A percentile compares a stretch with the other conserved stretches of the same genome.
These are phyloP conservation scores for Penicillium tannophilum DNA, from an alignment of 495 filamentous ascomycete genomes.

Conservation along the genomic window DNA sequence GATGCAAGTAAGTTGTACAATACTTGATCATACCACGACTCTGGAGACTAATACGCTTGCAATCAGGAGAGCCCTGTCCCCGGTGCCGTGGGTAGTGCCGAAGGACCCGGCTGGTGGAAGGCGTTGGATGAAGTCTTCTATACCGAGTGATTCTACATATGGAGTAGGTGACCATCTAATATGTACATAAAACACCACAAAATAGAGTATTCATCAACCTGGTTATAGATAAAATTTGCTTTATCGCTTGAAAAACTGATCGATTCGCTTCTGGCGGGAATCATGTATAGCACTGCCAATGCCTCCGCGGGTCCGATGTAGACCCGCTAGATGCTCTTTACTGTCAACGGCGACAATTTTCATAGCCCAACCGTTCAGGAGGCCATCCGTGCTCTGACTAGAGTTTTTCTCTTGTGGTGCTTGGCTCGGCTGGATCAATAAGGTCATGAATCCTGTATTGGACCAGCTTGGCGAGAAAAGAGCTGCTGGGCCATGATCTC, in stretches of 20 bases:
- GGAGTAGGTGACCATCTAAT: background rate
- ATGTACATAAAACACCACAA: background rate
- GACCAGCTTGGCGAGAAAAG: conserved; percentile 55
- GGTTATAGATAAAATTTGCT: conserved; percentile 12
- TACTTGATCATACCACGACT: too few relatives aligned
- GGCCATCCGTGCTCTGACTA: background rate
- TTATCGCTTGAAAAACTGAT: conserved; percentile 68
- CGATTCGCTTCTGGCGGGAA: conserved; percentile 67
- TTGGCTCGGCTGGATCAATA: conserved; percentile 37
- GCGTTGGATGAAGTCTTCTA: conserved; percentile 73
- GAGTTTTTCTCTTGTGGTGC: background rate
- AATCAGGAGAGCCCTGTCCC: conserved; percentile 54
- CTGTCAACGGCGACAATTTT: conserved; percentile 43
- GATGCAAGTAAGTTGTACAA: conserved; percentile 56
- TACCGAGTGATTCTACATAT: conserved; percentile 36
- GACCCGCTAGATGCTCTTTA: conserved; percentile 65
- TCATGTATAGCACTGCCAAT: conserved; percentile 77
- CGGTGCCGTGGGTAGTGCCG: conserved; percentile 63
- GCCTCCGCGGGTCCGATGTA: conserved; percentile 71
- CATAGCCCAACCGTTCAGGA: conserved; percentile 27
- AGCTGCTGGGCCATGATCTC: conserved; percentile 15
- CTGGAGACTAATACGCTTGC: background rate
- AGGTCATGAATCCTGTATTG: conserved; percentile 64
- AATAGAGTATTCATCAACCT: background rate
- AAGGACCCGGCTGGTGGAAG: conserved; percentile 73